A percentile compares a stretch with the other conserved stretches of the same genome.
These are phyloP conservation scores for Primulina huaijiensis DNA, from an alignment of 257 asterid species.

Conservation along the genomic window DNA sequence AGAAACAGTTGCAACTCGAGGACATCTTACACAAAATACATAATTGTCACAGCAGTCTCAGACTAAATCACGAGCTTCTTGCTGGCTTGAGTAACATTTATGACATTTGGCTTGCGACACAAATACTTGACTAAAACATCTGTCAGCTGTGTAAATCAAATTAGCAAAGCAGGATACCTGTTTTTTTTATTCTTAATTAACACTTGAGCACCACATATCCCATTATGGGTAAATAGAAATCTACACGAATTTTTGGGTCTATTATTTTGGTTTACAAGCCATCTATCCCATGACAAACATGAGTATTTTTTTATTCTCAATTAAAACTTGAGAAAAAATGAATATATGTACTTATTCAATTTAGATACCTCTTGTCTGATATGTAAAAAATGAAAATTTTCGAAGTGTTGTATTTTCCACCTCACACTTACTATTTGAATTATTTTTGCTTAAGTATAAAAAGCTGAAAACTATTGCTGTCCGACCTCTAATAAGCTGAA, in stretches of 20 bases:
- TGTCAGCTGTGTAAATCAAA: neutral
- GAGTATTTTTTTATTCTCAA: neutral
- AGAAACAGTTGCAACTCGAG: conserved; percentile 6
- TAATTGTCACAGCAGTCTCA: neutral
- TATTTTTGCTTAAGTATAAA: too few species aligned
- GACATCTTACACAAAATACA: neutral
- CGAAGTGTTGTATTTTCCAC: neutral
- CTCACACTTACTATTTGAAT: neutral
- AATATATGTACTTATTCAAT: too few species aligned
- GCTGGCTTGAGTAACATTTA: neutral
- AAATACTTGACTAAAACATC: neutral
- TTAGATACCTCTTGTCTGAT: neutral
- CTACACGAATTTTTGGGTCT: neutral
- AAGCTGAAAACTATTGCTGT: neutral
- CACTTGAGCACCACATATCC: neutral
- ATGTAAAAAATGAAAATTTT: neutral
- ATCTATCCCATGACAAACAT: too few species aligned
- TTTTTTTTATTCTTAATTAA: neutral
- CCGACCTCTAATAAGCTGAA: neutral
- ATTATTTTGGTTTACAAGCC: too few species aligned
- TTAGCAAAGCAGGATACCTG: neutral
- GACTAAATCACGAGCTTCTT: neutral
- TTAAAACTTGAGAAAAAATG: neutral
- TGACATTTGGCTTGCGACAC: neutral
- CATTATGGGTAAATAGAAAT: neutral